Percentiles rank a stretch among this genome's conserved stretches.
Conservation (phyloP, 768 basidiomycete species). For the Boletellus emodensis region DNA sequence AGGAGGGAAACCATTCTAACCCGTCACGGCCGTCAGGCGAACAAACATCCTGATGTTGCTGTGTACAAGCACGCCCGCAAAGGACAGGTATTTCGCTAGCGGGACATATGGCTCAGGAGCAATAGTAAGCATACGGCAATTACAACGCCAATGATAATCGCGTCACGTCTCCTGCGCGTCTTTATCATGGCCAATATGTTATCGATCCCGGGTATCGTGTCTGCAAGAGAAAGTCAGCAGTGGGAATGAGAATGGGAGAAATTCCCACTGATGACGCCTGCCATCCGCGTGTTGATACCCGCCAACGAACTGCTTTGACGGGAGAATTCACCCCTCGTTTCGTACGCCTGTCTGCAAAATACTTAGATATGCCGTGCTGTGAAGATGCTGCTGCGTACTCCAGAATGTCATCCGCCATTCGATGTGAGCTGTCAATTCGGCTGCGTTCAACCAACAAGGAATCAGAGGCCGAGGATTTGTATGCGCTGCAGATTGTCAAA, state of each 20-base stretch:
- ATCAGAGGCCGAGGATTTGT: conserved; percentile 87
- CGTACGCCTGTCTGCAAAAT: conserved; percentile 83
- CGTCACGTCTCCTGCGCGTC: conserved; percentile 82
- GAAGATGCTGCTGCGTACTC: conserved; percentile 49
- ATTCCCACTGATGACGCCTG: conserved; percentile 69
- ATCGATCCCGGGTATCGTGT: conserved; percentile 92
- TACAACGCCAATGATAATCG: conserved; percentile 83
- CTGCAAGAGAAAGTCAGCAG: conserved; percentile 37
- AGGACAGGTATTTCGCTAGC: conserved; percentile 14
- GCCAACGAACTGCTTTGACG: conserved; percentile 73
- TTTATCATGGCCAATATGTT: conserved; percentile 90
- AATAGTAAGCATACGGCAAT: conserved; percentile 79
- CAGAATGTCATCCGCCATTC: conserved; percentile 90
- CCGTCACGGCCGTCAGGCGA: neutral
- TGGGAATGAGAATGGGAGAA: neutral
- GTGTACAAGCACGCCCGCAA: neutral
- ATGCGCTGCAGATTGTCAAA: conserved; percentile 54
- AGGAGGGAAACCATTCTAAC: conserved; percentile 40
- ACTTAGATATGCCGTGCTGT: neutral
- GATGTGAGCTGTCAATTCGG: conserved; percentile 87
- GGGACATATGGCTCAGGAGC: conserved; percentile 47
- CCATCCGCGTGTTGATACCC: conserved; percentile 82
- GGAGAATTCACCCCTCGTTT: conserved; percentile 89
- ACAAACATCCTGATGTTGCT: neutral
- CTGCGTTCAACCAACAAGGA: conserved; percentile 83